A percentile compares a stretch with the other conserved stretches of the same genome.
Evolutionary conservation across 2,329 filamentous ascomycete species (phyloP).

Genomic region (Fonsecaea multimorphosa): DNA sequence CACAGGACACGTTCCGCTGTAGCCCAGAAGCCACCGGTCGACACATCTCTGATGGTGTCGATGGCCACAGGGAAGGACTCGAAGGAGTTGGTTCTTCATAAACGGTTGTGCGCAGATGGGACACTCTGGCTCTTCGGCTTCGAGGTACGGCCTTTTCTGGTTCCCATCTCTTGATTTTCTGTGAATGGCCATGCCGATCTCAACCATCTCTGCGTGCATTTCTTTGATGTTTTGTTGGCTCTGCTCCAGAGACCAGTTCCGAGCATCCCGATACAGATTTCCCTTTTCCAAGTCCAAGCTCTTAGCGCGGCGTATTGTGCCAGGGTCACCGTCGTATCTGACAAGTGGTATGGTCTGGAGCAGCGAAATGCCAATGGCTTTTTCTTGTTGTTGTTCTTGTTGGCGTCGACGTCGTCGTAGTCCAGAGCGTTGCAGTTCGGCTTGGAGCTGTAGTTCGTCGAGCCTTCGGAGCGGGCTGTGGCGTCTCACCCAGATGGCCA

Average conservation of each 20-base stretch:
- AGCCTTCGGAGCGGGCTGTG: conserved; percentile 5
- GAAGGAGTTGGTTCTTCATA: conserved; percentile 7
- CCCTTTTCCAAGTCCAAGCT: conserved; percentile 16
- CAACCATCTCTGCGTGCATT: conserved; percentile 3
- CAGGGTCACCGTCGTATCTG: background rate
- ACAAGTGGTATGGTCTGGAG: conserved; percentile 15
- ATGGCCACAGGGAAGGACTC: conserved; percentile 21
- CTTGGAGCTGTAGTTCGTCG: conserved; percentile 7
- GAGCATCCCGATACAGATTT: background rate
- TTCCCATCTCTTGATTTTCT: background rate
- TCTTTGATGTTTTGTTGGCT: conserved; percentile 12
- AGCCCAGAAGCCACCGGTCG: conserved; percentile 21
- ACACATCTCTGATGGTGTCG: conserved; percentile 21
- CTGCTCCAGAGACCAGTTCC: conserved; percentile 8
- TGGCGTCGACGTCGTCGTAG: background rate
- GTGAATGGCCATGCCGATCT: background rate
- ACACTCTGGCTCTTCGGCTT: conserved; percentile 11
- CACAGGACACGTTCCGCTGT: conserved; percentile 20
- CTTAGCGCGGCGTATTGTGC: background rate
- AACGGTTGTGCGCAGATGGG: conserved; percentile 19
- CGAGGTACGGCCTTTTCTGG: background rate
- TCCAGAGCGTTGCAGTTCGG: conserved; percentile 15
- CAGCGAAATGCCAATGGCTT: background rate
- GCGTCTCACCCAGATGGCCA: conserved; percentile 5
- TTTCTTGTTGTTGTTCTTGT: background rate